These are phyloP conservation scores for Capsicum rhomboideum DNA, from an alignment of 257 asterid species.

Conservation along the genomic window DNA sequence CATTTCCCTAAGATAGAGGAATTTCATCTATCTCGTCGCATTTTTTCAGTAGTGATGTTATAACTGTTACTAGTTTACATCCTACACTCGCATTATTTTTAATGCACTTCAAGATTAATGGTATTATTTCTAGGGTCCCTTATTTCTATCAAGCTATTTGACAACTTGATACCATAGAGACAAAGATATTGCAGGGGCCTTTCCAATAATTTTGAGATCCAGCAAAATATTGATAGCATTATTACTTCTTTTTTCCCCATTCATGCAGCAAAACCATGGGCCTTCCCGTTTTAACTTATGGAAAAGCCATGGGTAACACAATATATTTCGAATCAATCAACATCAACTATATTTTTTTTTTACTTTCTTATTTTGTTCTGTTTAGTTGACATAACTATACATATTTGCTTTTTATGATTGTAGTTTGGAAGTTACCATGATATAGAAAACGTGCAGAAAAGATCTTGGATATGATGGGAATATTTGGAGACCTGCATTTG, in stretches of 20 bases:
- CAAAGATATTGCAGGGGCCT: not conserved
- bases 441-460: not conserved
- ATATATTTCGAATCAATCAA: not conserved
- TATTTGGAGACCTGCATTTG: not conserved
- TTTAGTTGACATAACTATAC: not conserved
- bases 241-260: not conserved
- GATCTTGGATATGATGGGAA: not conserved
- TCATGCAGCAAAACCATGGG: no score
- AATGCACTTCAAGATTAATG: not conserved
- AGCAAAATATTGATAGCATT: not conserved
- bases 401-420: not conserved
- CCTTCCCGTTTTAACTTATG: not conserved
- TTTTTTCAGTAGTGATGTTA: no score
- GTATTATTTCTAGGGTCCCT: not conserved
- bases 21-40: no score
- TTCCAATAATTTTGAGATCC: not conserved
- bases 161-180: not conserved
- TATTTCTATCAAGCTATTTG: not conserved
- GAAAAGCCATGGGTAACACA: not conserved
- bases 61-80: no score
- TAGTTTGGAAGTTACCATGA: not conserved
- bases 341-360: not conserved
- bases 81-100: not conserved
- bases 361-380: not conserved
- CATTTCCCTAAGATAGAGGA: no score